Evolutionary conservation across 78 protist species (phyloP).

Genomic region (Guillardia theta): DNA sequence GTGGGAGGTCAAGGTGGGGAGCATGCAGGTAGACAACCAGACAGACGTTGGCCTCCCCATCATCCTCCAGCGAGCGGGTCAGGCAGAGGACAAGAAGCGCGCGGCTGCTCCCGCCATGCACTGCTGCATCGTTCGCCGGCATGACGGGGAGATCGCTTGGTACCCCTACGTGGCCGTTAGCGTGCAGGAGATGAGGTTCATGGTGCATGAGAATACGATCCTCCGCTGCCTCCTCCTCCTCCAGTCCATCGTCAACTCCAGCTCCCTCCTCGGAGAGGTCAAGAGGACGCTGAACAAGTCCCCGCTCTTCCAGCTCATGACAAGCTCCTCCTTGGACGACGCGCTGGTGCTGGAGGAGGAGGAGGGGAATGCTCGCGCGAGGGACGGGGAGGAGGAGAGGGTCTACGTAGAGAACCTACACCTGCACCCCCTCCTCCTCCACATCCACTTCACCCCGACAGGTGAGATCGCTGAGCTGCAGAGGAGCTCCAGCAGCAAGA

Average conservation of each 20-base stretch:
- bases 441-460: not conserved
- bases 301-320: too few species aligned
- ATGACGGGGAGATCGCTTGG: not conserved
- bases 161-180: not conserved
- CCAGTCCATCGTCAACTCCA: not conserved
- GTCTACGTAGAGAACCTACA: not conserved
- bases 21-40: slow-evolving; percentile 12
- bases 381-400: not conserved
- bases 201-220: not conserved
- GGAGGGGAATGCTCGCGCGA: not conserved
- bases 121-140: not conserved
- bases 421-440: not conserved
- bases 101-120: not conserved
- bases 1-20: not conserved
- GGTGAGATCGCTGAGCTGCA: not conserved
- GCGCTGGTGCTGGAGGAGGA: not conserved
- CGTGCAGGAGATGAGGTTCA: not conserved
- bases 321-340: too few species aligned
- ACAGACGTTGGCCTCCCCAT: not conserved
- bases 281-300: not conserved
- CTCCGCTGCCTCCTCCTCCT: not conserved
- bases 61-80: not conserved
- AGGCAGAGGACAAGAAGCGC: not conserved
- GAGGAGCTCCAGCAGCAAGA: not conserved
- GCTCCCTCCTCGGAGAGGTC: not conserved